phyloP scores from a whole-genome alignment of 805 yeast species.

The Lachancea sp. region DNA sequence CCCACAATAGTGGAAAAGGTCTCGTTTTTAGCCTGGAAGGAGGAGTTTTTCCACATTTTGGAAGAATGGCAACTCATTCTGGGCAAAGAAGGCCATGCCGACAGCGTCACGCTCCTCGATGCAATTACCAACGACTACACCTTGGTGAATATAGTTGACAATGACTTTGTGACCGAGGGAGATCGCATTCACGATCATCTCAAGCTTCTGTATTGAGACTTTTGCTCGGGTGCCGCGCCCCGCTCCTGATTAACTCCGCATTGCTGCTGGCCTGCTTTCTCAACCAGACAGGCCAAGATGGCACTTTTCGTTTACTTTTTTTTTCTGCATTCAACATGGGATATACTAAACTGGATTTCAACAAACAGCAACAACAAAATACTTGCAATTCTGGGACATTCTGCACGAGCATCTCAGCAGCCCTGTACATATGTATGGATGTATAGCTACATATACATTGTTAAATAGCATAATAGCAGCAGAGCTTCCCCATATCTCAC shows the following conservation, averaged over 20 bases:
- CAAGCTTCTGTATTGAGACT: conserved; percentile 13
- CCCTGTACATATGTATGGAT: conserved; percentile 3
- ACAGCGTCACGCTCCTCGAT: conserved; percentile 22
- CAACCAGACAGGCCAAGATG: background rate
- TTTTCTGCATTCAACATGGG: conserved; percentile 24
- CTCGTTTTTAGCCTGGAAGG: conserved; percentile 95
- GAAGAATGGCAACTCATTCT: conserved; percentile 69
- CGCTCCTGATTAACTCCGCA: conserved; percentile 13
- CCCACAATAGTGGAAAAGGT: conserved; percentile 92
- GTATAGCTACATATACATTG: no score
- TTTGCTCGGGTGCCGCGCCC: no score
- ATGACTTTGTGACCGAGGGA: conserved; percentile 56
- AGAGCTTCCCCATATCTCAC: no score
- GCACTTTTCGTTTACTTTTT: conserved; percentile 3
- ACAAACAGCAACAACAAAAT: conserved; percentile 1
- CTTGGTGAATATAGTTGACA: conserved; percentile 84
- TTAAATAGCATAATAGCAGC: no score
- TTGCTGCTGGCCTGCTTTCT: conserved; percentile 6
- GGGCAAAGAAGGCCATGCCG: conserved; percentile 33
- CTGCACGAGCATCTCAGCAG: conserved; percentile 7
- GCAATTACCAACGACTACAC: conserved; percentile 49
- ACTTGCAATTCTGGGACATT: no score
- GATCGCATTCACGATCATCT: conserved; percentile 53
- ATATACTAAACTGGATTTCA: conserved; percentile 9
- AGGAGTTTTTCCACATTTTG: conserved; percentile 80